A percentile compares a stretch with the other conserved stretches of the same genome.
Evolutionary conservation across 495 filamentous ascomycete genomes (phyloP).

Genomic region (Aspergillus sparsus): DNA sequence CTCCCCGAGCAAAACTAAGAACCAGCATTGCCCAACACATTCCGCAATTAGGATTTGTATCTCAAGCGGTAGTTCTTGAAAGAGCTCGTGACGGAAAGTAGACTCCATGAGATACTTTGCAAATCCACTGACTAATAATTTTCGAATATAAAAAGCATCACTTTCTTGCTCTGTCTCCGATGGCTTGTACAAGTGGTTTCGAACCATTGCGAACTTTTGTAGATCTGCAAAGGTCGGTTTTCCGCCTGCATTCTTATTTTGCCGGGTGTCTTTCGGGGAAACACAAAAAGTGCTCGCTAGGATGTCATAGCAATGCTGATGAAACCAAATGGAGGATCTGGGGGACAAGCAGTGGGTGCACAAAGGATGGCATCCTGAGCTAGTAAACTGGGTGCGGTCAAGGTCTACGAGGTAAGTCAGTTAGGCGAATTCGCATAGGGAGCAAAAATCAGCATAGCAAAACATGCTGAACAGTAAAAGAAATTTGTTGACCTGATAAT

Average conservation of each 20-base stretch:
- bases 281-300: conserved; percentile 3
- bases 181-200: conserved; percentile 1
- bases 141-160: conserved; percentile 1
- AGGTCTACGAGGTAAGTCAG: neutral
- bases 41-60: conserved; percentile 8
- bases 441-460: too few species aligned
- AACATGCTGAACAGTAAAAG: too few species aligned
- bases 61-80: conserved; percentile 9
- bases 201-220: conserved; percentile 4
- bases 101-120: conserved; percentile 6
- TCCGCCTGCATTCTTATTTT: neutral
- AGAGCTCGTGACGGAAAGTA: conserved; percentile 11
- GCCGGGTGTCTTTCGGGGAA: neutral
- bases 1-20: conserved; percentile 17
- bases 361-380: neutral
- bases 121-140: conserved; percentile 11
- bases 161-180: neutral
- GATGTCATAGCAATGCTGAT: conserved; percentile 5
- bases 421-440: too few species aligned
- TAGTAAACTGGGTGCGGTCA: neutral
- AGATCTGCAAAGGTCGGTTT: conserved; percentile 4
- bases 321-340: conserved; percentile 10
- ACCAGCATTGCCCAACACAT: conserved; percentile 13
- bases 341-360: conserved; percentile 3
- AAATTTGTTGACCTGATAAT: neutral